Evolutionary conservation across 106 monocot genomes (phyloP).

Genomic region (Iris macrosiphon): DNA sequence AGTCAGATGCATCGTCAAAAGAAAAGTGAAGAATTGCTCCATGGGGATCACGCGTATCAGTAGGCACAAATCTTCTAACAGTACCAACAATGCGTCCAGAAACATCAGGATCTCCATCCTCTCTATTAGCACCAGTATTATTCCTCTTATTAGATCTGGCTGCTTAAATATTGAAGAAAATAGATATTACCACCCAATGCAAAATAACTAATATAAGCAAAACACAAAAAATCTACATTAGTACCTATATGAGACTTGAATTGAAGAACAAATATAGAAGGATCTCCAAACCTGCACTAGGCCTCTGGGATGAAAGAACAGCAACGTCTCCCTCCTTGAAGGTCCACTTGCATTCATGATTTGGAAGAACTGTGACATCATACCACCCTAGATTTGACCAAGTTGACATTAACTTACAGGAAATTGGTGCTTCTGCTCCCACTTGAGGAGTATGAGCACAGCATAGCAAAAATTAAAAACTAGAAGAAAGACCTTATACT

Average conservation of each 20-base stretch:
- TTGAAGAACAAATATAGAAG: background rate
- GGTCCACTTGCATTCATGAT: conserved; percentile 75
- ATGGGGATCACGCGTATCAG: conserved; percentile 73
- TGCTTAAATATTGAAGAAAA: conserved; percentile 27
- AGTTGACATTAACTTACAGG: background rate
- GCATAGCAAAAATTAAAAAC: too few relatives aligned
- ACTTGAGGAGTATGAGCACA: too few relatives aligned
- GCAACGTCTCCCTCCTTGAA: conserved; percentile 96
- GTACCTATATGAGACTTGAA: too few relatives aligned
- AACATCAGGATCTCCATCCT: conserved; percentile 43
- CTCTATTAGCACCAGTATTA: conserved; percentile 26
- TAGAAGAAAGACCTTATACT: background rate
- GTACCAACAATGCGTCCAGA: conserved; percentile 70
- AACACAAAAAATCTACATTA: too few relatives aligned
- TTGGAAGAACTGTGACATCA: conserved; percentile 68
- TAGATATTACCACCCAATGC: background rate
- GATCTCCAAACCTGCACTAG: conserved; percentile 54
- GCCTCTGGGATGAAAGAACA: conserved; percentile 55
- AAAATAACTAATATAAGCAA: background rate
- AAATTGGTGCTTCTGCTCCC: too few relatives aligned
- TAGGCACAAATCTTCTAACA: conserved; percentile 66
- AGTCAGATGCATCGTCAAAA: conserved; percentile 73
- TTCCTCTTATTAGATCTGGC: conserved; percentile 48
- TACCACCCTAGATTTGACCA: conserved; percentile 62
- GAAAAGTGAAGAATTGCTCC: conserved; percentile 92